Base-by-base conservation (phyloP, 306 rosid genomes). In the Myrica gale region DNA sequence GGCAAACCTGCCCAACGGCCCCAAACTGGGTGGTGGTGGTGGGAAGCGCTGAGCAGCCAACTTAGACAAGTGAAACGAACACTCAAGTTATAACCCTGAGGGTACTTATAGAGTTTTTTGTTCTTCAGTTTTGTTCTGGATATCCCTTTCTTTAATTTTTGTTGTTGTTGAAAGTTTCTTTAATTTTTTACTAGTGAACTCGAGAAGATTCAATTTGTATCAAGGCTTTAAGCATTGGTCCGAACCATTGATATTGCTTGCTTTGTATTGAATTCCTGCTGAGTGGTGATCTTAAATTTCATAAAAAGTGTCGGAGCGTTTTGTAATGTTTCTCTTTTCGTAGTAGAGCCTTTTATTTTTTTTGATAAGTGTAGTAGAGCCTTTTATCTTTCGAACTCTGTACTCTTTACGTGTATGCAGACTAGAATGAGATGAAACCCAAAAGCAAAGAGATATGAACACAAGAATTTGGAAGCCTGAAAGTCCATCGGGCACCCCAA, bases 11-110 rank as follows among this genome's bases (percentile, higher is more conserved):
- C 7, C 85, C 2, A 93, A 86, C 83, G 98, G 97, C 61, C 96
- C 95, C 32, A 93, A 93, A 71, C 66, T 92, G 44, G 96, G 97
- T 8, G 97, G 97, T 2, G 96, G 97, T 0, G 97, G 97, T 1
- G 97, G 98, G 1, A 92, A 89, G 82, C 98, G 98, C 65, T 92
- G 76, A 90, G 62, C 83, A 5, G 42, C 23, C 70, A 39, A 42
- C 50, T 65, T 65, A 65, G 50, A 65, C 50, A 16, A 65, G 70
- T 42, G 21, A 16, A 43, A 65, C 9, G 23, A 3, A 61, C 10
- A 32, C 21, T 32, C 44, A 10, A 12, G 68, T 32, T 32, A 43
- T 61, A 26, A 11, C 2, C 43, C 16, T 26, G 68, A 26, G 68
- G 68, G 63, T 5, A 11, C 32, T 61, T 12, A 43, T 26, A 11